Base-by-base conservation (phyloP, 2,329 filamentous ascomycete species). In the Epichloe scottii region DNA sequence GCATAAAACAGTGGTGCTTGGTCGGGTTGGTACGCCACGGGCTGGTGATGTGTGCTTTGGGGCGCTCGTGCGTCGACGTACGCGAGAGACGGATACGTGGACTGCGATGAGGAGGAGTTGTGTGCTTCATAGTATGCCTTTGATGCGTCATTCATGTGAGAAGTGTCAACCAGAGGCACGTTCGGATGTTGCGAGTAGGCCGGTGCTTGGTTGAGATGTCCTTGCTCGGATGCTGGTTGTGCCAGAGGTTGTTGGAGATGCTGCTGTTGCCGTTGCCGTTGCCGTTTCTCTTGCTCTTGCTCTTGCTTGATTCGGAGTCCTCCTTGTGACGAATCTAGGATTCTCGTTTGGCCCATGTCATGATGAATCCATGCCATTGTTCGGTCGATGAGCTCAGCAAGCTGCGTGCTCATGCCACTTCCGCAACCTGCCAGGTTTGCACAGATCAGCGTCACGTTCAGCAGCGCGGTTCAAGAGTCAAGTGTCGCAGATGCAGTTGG, bases 291-390 rank as follows among this genome's bases (percentile, higher is more conserved):
- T 10, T 30, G 26, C 26, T 30, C 26, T 1, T 30, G 59, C 49
- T 73, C 72, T 35, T 71, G 61, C 52, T 72, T 68, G 51, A 72
- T 64, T 50, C 67, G 50, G 0, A 55, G 50, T 2, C 57, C 48
- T 21, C 54, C 38, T 5, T 52, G 38, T 17, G 53, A 46, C 2
- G 57, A 46, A 46, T 44, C 55, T 46, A 58, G 55, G 11, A 43
- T 14, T 3, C 65, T 57, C 43, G 67, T 69, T 40, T 64, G 63
- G 40, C 60, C 57, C 67, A 76, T 74, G 49, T 75, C 75, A 48
- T 68, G 68, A 51, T 78, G 71, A 51, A 80, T 79, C 68, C 72
- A 75, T 14, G 63, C 60, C 35, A 79, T 70, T 1, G 75, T 79
- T 4, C 71, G 70, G 21, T 77, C 68, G 34, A 77, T 73, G 46